Evolutionary conservation across 1,284 basidiomycete species (phyloP).

Genomic region (Pseudozyma sp.): DNA sequence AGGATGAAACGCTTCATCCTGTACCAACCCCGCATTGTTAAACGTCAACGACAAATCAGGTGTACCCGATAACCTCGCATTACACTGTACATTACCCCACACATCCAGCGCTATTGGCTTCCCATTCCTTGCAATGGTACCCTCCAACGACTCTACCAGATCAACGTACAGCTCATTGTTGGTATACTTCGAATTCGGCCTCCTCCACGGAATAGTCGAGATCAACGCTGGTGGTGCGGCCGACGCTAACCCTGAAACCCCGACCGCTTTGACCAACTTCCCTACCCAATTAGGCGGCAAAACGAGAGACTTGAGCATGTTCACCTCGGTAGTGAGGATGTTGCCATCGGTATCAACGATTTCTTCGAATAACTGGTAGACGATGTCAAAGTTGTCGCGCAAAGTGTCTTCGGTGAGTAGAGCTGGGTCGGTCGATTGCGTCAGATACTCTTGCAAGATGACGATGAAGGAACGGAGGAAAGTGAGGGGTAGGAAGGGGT

Average conservation of each 20-base stretch:
- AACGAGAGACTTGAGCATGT: conserved; percentile 62
- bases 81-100: conserved; percentile 48
- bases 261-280: conserved; percentile 57
- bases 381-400: conserved; percentile 63
- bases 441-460: conserved; percentile 63
- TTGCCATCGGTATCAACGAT: conserved; percentile 66
- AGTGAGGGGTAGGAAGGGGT: conserved; percentile 88
- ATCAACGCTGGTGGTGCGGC: conserved; percentile 72
- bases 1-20: conserved; percentile 87
- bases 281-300: conserved; percentile 64
- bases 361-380: conserved; percentile 66
- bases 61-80: conserved; percentile 68
- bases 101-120: conserved; percentile 50
- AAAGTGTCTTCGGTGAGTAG: conserved; percentile 61
- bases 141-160: conserved; percentile 55
- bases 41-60: conserved; percentile 57
- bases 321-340: conserved; percentile 63
- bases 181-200: conserved; percentile 59
- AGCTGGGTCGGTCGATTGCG: conserved; percentile 41
- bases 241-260: conserved; percentile 49
- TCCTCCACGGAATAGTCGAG: conserved; percentile 64
- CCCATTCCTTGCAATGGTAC: conserved; percentile 71
- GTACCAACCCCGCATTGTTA: conserved; percentile 74
- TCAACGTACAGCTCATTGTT: conserved; percentile 65
- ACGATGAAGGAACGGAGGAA: conserved; percentile 87